These are phyloP conservation scores for Podosphaera xanthii DNA, from an alignment of 2,329 filamentous ascomycete genomes.

Conservation along the genomic window DNA sequence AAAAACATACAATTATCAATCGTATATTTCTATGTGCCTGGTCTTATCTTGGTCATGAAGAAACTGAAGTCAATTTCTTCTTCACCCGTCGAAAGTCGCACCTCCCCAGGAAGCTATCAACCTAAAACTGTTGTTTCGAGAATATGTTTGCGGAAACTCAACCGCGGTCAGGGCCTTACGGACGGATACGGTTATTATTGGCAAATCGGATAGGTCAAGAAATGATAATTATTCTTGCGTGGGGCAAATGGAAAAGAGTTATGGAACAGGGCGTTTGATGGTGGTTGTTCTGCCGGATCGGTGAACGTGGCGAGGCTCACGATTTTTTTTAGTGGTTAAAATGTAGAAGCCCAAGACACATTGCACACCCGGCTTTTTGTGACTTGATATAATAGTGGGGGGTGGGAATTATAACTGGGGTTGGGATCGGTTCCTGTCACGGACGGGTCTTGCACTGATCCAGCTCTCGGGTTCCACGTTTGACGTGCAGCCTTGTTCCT, in stretches of 20 bases:
- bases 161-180: too few species aligned
- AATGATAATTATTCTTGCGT: not conserved
- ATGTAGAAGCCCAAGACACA: not conserved
- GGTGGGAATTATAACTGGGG: not conserved
- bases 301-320: not conserved
- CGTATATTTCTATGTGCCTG: not conserved
- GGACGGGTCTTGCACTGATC: not conserved
- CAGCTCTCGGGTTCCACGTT: not conserved
- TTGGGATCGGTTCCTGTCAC: not conserved
- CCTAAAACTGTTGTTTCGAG: not conserved
- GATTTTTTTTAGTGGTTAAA: not conserved
- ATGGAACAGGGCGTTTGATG: not conserved
- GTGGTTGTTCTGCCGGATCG: not conserved
- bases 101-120: not conserved
- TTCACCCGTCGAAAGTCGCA: not conserved
- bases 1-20: not conserved
- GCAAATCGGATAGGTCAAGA: not conserved
- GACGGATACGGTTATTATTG: too few species aligned
- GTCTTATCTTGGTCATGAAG: not conserved
- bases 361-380: not conserved
- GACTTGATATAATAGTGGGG: not conserved
- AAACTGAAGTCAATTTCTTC: not conserved
- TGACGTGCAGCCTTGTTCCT: not conserved
- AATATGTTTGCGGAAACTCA: not conserved
- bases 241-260: not conserved